Conservation (phyloP, 2,329 filamentous ascomycete species). For the Exophiala spinifera region DNA sequence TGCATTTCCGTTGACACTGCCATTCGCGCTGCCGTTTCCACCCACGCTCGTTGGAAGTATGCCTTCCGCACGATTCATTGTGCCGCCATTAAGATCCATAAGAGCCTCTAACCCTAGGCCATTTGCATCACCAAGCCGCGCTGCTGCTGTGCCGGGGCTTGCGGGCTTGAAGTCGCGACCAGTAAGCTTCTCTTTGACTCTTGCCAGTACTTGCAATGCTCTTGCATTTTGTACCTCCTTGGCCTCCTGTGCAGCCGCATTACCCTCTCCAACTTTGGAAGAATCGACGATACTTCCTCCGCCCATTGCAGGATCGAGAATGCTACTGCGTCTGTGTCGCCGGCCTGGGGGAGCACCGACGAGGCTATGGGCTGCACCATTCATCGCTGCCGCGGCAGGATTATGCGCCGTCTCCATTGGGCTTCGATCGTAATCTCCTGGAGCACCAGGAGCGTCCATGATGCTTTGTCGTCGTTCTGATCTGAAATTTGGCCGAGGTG, state of each 20-base stretch:
- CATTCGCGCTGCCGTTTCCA: not conserved
- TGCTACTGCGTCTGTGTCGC: conserved; percentile 64
- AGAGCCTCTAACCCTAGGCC: conserved; percentile 18
- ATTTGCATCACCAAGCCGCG: conserved; percentile 13
- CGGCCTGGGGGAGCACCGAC: conserved; percentile 29
- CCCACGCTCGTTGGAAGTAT: not conserved
- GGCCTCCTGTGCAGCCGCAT: conserved; percentile 35
- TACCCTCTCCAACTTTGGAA: conserved; percentile 39
- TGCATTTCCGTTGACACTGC: no score
- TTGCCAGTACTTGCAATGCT: conserved; percentile 83
- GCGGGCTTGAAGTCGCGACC: conserved; percentile 85
- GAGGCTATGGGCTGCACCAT: conserved; percentile 45
- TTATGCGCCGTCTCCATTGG: conserved; percentile 35
- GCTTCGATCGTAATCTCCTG: conserved; percentile 29
- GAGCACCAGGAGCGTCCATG: conserved; percentile 42
- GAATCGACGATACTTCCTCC: conserved; percentile 43
- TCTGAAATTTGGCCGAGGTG: conserved; percentile 57
- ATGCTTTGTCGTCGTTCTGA: conserved; percentile 60
- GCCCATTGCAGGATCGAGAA: conserved; percentile 54
- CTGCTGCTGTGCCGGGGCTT: conserved; percentile 36
- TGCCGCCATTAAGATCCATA: conserved; percentile 18
- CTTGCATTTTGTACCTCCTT: conserved; percentile 87
- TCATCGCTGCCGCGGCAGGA: conserved; percentile 46
- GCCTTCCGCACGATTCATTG: conserved; percentile 9
- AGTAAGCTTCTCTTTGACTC: conserved; percentile 93